Evolutionary conservation across 2,329 filamentous ascomycete genomes (phyloP).

Genomic region (Aspergillus flavus): DNA sequence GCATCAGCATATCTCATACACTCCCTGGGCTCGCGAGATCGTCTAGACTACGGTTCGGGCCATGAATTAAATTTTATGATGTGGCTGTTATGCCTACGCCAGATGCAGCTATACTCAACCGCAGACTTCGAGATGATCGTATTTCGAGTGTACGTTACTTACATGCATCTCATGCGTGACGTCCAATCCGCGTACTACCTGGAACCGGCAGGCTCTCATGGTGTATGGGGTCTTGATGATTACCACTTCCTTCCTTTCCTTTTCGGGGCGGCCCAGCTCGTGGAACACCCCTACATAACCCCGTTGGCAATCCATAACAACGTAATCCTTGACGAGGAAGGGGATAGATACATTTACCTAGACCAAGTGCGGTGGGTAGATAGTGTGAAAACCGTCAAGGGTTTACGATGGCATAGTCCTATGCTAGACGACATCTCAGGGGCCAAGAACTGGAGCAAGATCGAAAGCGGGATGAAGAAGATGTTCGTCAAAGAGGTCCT

Average conservation of each 20-base stretch:
- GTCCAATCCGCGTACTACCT: conserved; percentile 94
- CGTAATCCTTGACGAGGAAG: conserved; percentile 83
- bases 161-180: conserved; percentile 82
- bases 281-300: conserved; percentile 80
- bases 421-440: conserved; percentile 98
- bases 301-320: conserved; percentile 83
- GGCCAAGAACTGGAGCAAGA: conserved; percentile 86
- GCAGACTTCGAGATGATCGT: conserved; percentile 74
- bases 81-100: conserved; percentile 93
- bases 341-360: conserved; percentile 82
- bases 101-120: conserved; percentile 66
- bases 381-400: conserved; percentile 92
- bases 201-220: conserved; percentile 93
- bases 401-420: conserved; percentile 91
- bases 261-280: conserved; percentile 86
- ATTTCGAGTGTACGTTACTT: conserved; percentile 77
- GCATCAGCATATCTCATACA: conserved; percentile 77
- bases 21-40: conserved; percentile 79
- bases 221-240: conserved; percentile 96
- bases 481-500: conserved; percentile 97
- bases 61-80: conserved; percentile 97
- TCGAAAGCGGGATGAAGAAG: conserved; percentile 90
- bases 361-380: conserved; percentile 94
- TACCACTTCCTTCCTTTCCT: conserved; percentile 97
- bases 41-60: conserved; percentile 95